Conservation (phyloP, 1,284 basidiomycete genomes). For the Ganoderma multipileum region DNA sequence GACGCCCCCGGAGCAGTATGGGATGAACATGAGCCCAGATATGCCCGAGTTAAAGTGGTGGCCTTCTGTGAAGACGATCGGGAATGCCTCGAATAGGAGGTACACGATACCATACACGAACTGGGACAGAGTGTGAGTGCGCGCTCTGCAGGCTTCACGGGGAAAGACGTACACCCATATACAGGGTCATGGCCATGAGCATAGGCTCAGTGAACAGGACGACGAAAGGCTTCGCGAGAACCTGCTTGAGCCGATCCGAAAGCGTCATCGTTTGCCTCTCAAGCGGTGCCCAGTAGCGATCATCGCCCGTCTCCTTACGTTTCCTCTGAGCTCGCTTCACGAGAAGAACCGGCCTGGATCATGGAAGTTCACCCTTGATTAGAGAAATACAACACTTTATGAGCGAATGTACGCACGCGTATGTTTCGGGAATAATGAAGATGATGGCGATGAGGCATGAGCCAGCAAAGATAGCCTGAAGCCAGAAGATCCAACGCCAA, state of each 20-base stretch:
- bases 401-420: conserved; percentile 49
- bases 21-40: conserved; percentile 53
- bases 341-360: conserved; percentile 55
- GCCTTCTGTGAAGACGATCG: conserved; percentile 41
- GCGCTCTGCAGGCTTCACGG: neutral
- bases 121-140: conserved; percentile 21
- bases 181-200: conserved; percentile 50
- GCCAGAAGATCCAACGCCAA: conserved; percentile 84
- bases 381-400: neutral
- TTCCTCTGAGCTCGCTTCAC: conserved; percentile 40
- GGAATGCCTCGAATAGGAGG: conserved; percentile 46
- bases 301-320: conserved; percentile 58
- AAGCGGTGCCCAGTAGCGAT: conserved; percentile 54
- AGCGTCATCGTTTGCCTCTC: conserved; percentile 43
- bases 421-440: conserved; percentile 82
- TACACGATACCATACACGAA: conserved; percentile 55
- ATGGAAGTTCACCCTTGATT: neutral
- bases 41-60: conserved; percentile 49
- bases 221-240: conserved; percentile 48
- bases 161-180: conserved; percentile 48
- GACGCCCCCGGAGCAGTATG: conserved; percentile 48
- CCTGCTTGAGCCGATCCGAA: conserved; percentile 40
- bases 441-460: conserved; percentile 58
- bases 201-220: conserved; percentile 54
- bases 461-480: conserved; percentile 70